Base-by-base conservation (phyloP, 371 early-diverging fungal genomes). In the Dichotomocladium elegans region DNA sequence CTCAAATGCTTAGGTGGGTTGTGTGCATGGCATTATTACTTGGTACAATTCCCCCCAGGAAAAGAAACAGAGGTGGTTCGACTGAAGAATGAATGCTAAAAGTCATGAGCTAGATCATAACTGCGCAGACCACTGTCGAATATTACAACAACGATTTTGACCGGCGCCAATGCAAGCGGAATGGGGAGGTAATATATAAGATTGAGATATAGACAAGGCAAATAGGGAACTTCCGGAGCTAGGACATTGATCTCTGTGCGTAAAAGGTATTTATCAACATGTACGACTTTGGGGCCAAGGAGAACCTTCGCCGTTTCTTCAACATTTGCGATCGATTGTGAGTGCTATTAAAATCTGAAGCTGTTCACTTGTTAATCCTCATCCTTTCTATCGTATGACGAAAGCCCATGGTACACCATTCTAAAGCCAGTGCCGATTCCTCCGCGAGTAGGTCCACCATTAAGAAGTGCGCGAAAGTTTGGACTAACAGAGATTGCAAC, bases 71-170 rank as follows among this genome's bases (percentile, higher is more conserved):
- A 41, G 11, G 14, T 19, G 15, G 29, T 50, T 40, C 40, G n/a
- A n/a, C n/a, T n/a, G n/a, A n/a, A n/a, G n/a, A n/a, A n/a, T n/a
- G n/a, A 19, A 17, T 17, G 17, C 21, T 28, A 40, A 37, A 22
- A 17, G 15, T 12, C 26, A 30, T 48, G 4, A 21, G 26, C 25
- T 60, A 73, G 74, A 66, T 71, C n/a, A 29, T 80, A 41, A 80
- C 83, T n/a, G 83, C 77, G 2, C 83, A 82, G 47, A 82, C 83
- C 15, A 82, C 83, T 3, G 63, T 82, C 19, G 83, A 82, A 34
- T 81, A 79, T 47, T 79, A 80, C 66, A 79, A 80, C 46, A 82
- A 82, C 46, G 44, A 70, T 9, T 80, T 80, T 24, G 81, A 80
- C 34, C 74, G 58, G 51, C 61, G 64, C 25, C 54, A 77, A 9